Conservation (phyloP, 768 basidiomycete genomes). For the Gelatoporia subvermispora region DNA sequence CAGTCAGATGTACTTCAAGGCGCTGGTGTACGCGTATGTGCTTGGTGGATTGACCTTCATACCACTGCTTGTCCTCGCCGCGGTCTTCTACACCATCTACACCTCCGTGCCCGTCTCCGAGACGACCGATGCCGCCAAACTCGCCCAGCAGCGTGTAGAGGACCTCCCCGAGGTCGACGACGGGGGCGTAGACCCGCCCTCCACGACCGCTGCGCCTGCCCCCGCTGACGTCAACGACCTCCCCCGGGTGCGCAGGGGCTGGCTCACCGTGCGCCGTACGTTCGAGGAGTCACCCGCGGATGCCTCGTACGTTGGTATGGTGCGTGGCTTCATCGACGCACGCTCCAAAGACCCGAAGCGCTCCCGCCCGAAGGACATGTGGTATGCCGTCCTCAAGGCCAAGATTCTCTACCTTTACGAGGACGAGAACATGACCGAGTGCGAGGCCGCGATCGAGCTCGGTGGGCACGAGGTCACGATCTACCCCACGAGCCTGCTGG, state of each 20-base stretch:
- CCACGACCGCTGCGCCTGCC: constrained; percentile 22
- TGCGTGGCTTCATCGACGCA: constrained; percentile 75
- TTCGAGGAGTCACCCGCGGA: constrained; percentile 65
- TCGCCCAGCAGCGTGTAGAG: constrained; percentile 18
- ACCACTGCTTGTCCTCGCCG: constrained; percentile 60
- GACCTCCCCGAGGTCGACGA: constrained; percentile 15
- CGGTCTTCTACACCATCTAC: constrained; percentile 65
- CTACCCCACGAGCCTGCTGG: constrained; percentile 67
- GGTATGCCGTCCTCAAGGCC: constrained; percentile 90
- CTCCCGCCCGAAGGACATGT: constrained; percentile 85
- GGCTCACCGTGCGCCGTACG: constrained; percentile 78
- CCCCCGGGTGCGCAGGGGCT: constrained; percentile 68
- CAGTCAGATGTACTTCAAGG: constrained; percentile 58
- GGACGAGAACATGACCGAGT: constrained; percentile 86
- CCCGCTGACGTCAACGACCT: constrained; percentile 43
- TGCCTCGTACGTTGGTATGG: constrained; percentile 71
- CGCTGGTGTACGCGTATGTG: constrained; percentile 78
- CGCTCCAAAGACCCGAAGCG: constrained; percentile 81
- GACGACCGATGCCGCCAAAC: constrained; percentile 35
- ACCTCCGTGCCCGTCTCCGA: constrained; percentile 80
- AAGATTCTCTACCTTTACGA: constrained; percentile 91
- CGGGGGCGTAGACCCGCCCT: constrained; percentile 24
- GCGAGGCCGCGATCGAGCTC: constrained; percentile 86
- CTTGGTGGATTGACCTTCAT: constrained; percentile 89
- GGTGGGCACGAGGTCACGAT: constrained; percentile 72